These are phyloP conservation scores for Pyrenophora teres DNA, from an alignment of 2,329 filamentous ascomycete genomes.

Conservation along the genomic window DNA sequence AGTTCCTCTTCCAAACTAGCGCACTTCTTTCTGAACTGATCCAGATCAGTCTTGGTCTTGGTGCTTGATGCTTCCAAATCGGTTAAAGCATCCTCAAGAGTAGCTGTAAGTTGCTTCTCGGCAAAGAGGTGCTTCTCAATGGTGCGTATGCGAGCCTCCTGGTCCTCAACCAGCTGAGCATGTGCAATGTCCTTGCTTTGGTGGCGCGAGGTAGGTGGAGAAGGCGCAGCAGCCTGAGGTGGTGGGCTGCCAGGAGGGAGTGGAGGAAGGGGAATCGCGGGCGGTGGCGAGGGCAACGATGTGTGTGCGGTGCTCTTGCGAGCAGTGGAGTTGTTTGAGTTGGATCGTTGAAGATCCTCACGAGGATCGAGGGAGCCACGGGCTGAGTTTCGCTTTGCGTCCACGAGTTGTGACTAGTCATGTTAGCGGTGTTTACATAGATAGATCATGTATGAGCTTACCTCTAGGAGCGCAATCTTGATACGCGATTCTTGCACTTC, in stretches of 20 bases:
- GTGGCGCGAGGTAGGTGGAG: constrained; percentile 68
- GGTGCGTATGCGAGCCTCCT: constrained; percentile 90
- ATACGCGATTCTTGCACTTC: constrained; percentile 79
- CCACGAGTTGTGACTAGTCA: constrained; percentile 65
- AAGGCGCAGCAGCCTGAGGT: constrained; percentile 58
- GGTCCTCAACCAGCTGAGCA: constrained; percentile 86
- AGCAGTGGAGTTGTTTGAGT: constrained; percentile 69
- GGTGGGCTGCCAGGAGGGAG: constrained; percentile 63
- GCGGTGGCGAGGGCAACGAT: constrained; percentile 89
- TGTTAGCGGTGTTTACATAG: constrained; percentile 26
- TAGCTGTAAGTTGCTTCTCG: constrained; percentile 94
- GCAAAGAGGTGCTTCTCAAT: constrained; percentile 97
- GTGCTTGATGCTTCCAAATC: constrained; percentile 92
- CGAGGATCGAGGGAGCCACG: constrained; percentile 53
- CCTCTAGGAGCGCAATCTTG: constrained; percentile 78
- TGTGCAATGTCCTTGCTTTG: constrained; percentile 80
- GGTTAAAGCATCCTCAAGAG: constrained; percentile 91
- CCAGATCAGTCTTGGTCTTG: constrained; percentile 87
- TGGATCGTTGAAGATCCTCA: constrained; percentile 58
- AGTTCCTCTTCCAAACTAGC: constrained; percentile 73
- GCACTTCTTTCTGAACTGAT: constrained; percentile 88
- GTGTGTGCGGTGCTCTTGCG: constrained; percentile 83
- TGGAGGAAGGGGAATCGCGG: constrained; percentile 92
- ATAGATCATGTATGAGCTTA: constrained; percentile 49
- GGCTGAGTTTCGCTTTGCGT: constrained; percentile 56